These are phyloP conservation scores for Monascus ruber DNA, from an alignment of 2,329 filamentous ascomycete species.

Conservation along the genomic window DNA sequence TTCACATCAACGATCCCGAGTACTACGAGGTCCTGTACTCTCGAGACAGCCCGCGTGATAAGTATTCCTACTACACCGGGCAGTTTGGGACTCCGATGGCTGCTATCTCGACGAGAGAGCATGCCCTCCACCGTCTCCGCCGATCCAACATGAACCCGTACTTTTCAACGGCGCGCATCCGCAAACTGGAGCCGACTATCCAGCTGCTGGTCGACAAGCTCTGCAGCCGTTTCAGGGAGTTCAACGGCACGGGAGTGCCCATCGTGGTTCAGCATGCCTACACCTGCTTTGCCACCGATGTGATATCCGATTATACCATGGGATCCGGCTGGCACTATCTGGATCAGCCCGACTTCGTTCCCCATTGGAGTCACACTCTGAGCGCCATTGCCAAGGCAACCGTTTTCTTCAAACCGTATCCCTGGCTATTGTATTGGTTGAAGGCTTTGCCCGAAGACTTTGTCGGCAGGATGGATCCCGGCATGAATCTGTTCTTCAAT, in stretches of 20 bases:
- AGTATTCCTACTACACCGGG: constrained; percentile 16
- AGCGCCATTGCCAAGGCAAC: constrained; percentile 11
- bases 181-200: constrained; percentile 12
- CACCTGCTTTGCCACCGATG: constrained; percentile 33
- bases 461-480: constrained; percentile 10
- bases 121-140: constrained; percentile 20
- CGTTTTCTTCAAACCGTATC: constrained; percentile 11
- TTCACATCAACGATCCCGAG: constrained; percentile 20
- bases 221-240: constrained; percentile 11
- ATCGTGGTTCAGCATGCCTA: constrained; percentile 20
- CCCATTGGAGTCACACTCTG: constrained; percentile 19
- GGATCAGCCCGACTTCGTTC: constrained; percentile 18
- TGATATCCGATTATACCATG: constrained; percentile 35
- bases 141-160: constrained; percentile 24
- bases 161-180: constrained; percentile 21
- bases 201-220: constrained; percentile 14
- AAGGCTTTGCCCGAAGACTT: constrained; percentile 9
- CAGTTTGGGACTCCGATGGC: constrained; percentile 18
- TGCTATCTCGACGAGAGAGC: constrained; percentile 21
- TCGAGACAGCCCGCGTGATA: constrained; percentile 19
- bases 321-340: constrained; percentile 20
- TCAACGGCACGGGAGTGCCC: constrained; percentile 6
- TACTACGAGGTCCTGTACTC: constrained; percentile 20
- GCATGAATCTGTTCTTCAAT: constrained; percentile 11
- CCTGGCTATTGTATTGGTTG: constrained; percentile 11